These are phyloP conservation scores for Strobilomyces dryophilus DNA, from an alignment of 768 basidiomycete genomes.

Conservation along the genomic window DNA sequence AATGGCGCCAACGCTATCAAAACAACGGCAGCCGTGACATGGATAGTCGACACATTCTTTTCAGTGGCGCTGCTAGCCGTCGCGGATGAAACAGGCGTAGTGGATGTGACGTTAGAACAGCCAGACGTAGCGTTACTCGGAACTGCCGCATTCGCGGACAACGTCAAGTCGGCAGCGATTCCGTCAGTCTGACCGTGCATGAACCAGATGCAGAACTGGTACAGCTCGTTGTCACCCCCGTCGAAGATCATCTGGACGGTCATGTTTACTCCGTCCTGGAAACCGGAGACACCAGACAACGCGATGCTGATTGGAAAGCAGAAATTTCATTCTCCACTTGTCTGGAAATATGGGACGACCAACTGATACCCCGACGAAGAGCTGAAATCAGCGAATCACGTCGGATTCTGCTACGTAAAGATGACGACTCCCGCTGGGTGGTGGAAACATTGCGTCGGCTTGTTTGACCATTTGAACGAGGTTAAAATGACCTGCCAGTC, in stretches of 20 bases:
- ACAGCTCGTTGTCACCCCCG: conserved; percentile 70
- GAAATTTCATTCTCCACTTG: conserved; percentile 52
- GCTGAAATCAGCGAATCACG: conserved; percentile 61
- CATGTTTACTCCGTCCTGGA: conserved; percentile 64
- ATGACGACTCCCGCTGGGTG: conserved; percentile 49
- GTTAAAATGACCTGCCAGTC: conserved; percentile 39
- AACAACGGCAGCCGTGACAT: conserved; percentile 6
- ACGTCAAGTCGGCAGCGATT: conserved; percentile 59
- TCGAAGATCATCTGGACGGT: conserved; percentile 66
- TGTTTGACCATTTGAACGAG: background rate
- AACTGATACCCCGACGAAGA: conserved; percentile 32
- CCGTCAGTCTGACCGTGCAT: background rate
- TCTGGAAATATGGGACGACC: conserved; percentile 46
- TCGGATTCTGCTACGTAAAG: conserved; percentile 54
- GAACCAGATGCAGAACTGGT: conserved; percentile 35
- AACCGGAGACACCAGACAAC: conserved; percentile 41
- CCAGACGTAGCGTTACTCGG: conserved; percentile 37
- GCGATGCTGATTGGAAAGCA: conserved; percentile 68
- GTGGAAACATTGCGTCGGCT: conserved; percentile 4
- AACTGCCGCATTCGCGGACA: conserved; percentile 50
- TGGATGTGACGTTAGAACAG: conserved; percentile 34
- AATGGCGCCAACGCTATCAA: conserved; percentile 8
- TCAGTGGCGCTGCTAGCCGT: conserved; percentile 14
- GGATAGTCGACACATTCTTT: conserved; percentile 11
- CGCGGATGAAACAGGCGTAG: conserved; percentile 6